Evolutionary conservation across 352 stramenopile genomes (phyloP), one percentile per base, ranked within the genome.

Genomic region (Pythium sukuiense): DNA sequence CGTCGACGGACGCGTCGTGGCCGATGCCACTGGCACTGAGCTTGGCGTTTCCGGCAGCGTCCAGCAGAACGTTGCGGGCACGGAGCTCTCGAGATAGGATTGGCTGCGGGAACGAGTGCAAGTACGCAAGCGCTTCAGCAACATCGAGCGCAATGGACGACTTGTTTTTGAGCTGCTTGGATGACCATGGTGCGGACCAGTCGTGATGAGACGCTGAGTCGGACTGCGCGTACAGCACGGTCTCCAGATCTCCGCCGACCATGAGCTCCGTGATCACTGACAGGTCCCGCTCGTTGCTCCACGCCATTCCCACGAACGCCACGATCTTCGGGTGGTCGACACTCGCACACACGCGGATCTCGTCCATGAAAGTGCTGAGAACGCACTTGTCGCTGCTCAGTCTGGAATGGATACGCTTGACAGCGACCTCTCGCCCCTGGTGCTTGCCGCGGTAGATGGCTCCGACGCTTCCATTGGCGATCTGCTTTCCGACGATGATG

Each of bases 341-440:
- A 18, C 45, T 26, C 20, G 45, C 45, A 18, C 45, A 52, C 45
- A 52, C 20, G n/a, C 45, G 45, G n/a, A 52, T 77, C 60, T 77
- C 71, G 13, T 69, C 61, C 59, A 72, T 69, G 18, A 77, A 77
- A 35, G 16, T 70, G 49, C 12, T 37, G 14, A 59, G 48, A 13
- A 35, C 39, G 13, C 20, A 18, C 39, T 73, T 61, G 32, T 73
- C 65, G 18, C 52, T 55, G 14, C 65, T 55, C 18, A 54, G 65
- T 13, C 63, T 66, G 4, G 20, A 24, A 2, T 48, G 62, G 12
- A 69, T 37, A 12, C 61, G 62, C 62, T 69, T 69, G 6, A 63
- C 24, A 12, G 43, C 54, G 13, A 69, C 62, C 14, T 35, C 16
- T 16, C 26, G 14, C 39, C 41, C 43, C 4, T 52, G n/a, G 55